A percentile compares a stretch with the other conserved stretches of the same genome.
phyloP scores from a whole-genome alignment of 2,329 filamentous ascomycete genomes.

The Myriosclerotinia duriaeana region DNA sequence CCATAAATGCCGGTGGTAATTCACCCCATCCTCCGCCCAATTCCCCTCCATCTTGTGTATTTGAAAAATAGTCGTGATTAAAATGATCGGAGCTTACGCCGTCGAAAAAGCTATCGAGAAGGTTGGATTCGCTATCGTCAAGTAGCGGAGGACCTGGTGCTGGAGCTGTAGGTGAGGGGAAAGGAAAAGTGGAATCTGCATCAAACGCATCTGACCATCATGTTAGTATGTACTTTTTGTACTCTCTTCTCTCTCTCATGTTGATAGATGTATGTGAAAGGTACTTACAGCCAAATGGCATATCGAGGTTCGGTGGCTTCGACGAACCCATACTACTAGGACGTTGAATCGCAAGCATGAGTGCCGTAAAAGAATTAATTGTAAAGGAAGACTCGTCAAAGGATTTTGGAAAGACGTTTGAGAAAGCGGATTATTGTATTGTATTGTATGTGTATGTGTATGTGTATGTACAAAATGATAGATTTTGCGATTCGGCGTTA shows the following conservation, averaged over 20 bases:
- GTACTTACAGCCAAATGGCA: constrained; percentile 67
- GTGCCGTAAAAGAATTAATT: neutral
- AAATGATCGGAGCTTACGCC: constrained; percentile 53
- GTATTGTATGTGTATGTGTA: neutral
- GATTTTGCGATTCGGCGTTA: neutral
- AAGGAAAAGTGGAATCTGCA: constrained; percentile 46
- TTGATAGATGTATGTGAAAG: neutral
- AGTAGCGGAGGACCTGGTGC: constrained; percentile 65
- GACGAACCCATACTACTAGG: constrained; percentile 60
- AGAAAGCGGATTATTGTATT: too few relatives aligned
- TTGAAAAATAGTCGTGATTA: constrained; percentile 48
- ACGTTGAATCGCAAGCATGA: constrained; percentile 58
- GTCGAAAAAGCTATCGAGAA: constrained; percentile 59
- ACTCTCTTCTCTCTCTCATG: neutral
- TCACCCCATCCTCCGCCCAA: constrained; percentile 55
- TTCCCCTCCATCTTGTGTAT: constrained; percentile 49
- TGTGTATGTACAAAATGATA: neutral
- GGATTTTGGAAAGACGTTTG: too few relatives aligned
- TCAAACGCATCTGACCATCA: constrained; percentile 47
- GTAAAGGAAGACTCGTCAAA: neutral
- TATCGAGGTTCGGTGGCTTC: constrained; percentile 54
- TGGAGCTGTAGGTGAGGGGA: constrained; percentile 58
- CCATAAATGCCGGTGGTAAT: constrained; percentile 64
- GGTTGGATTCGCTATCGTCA: constrained; percentile 59
- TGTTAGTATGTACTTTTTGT: constrained; percentile 13